A percentile compares a stretch with the other conserved stretches of the same genome.
These are phyloP conservation scores for Globisporangium ultimum DNA, from an alignment of 352 stramenopile genomes.

Conservation along the genomic window DNA sequence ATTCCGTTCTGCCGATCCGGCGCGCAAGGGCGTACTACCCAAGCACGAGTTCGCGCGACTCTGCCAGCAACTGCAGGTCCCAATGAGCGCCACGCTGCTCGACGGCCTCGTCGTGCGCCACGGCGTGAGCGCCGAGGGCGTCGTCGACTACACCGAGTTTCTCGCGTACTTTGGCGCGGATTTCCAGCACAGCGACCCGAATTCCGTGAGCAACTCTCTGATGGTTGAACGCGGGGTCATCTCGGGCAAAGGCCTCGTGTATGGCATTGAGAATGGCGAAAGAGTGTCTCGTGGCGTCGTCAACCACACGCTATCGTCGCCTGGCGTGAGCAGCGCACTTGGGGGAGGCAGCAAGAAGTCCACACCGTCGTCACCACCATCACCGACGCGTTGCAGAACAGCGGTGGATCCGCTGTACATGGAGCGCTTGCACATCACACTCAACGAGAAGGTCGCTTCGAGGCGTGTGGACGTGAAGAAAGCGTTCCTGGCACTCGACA, in stretches of 20 bases:
- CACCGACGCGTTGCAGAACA: slow-evolving; percentile 1
- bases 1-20: slow-evolving; percentile 35
- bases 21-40: slow-evolving; percentile 30
- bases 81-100: slow-evolving; percentile 28
- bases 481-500: slow-evolving; percentile 46
- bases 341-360: slow-evolving; percentile 17
- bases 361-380: no score
- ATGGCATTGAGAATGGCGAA: slow-evolving; percentile 15
- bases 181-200: slow-evolving; percentile 65
- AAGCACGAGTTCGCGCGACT: slow-evolving; percentile 41
- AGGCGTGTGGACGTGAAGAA: slow-evolving; percentile 39
- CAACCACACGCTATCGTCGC: slow-evolving; percentile 54
- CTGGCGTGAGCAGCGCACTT: slow-evolving; percentile 36
- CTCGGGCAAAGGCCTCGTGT: slow-evolving; percentile 15
- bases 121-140: slow-evolving; percentile 14
- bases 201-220: slow-evolving; percentile 63
- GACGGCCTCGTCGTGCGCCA: slow-evolving; percentile 36
- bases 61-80: slow-evolving; percentile 28
- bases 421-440: slow-evolving; percentile 60
- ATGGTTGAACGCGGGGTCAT: slow-evolving; percentile 29
- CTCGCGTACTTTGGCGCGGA: slow-evolving; percentile 52
- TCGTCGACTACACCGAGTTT: slow-evolving; percentile 67
- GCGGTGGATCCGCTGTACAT: slow-evolving; percentile 32
- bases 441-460: slow-evolving; percentile 51
- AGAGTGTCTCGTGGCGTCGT: no score